A percentile compares a stretch with the other conserved stretches of the same genome.
Conservation (phyloP, 1,284 basidiomycete genomes). For the Ustanciosporium gigantosporum region DNA sequence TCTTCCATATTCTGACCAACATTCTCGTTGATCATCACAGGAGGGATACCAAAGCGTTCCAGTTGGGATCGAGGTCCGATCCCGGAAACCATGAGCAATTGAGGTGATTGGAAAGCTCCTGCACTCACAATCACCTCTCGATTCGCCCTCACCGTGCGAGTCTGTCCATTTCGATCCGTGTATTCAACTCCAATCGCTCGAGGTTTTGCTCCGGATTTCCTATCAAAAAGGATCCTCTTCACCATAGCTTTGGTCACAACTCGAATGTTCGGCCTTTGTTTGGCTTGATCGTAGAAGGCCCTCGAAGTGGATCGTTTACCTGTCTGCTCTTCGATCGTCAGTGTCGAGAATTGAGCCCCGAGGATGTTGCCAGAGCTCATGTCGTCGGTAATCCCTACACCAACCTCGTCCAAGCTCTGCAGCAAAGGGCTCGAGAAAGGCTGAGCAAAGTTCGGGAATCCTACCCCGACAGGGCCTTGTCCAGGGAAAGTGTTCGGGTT, state of each 20-base stretch:
- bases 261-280: conserved; percentile 46
- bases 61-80: conserved; percentile 42
- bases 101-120: conserved; percentile 55
- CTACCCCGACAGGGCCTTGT: conserved; percentile 27
- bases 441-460: conserved; percentile 44
- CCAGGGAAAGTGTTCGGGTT: conserved; percentile 31
- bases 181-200: conserved; percentile 37
- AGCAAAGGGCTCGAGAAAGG: conserved; percentile 39
- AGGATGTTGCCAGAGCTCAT: conserved; percentile 51
- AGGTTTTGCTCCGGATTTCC: conserved; percentile 59
- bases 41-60: conserved; percentile 17
- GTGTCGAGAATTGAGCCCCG: conserved; percentile 53
- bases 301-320: conserved; percentile 40
- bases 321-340: conserved; percentile 24
- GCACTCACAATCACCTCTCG: conserved; percentile 56
- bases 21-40: conserved; percentile 17
- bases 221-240: conserved; percentile 49
- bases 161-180: conserved; percentile 13
- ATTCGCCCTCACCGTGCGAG: conserved; percentile 24
- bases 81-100: conserved; percentile 54
- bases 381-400: conserved; percentile 34
- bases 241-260: conserved; percentile 48
- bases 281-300: conserved; percentile 31
- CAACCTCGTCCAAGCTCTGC: conserved; percentile 33
- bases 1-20: conserved; percentile 54